Conservation (phyloP, 225 moss, liverwort and hornwort genomes). For the Pseudoscleropodium purum region DNA sequence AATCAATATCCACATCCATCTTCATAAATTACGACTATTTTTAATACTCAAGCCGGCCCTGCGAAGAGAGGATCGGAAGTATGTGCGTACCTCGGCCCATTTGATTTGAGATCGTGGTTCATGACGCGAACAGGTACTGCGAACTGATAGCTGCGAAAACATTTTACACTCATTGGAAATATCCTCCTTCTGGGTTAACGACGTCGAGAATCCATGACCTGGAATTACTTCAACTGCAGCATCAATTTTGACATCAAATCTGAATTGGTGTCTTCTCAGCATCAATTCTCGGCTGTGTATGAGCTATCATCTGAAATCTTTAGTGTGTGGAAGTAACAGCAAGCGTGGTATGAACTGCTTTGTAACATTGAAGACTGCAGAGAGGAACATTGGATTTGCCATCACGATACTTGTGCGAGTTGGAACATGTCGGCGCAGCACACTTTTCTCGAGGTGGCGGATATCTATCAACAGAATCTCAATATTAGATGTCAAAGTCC, state of each 20-base stretch:
- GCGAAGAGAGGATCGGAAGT: neutral
- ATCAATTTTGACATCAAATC: neutral
- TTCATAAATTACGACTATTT: neutral
- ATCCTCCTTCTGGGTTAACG: neutral
- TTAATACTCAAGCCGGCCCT: neutral
- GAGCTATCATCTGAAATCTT: neutral
- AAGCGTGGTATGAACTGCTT: constrained; percentile 26
- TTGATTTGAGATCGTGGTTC: neutral
- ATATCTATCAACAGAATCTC: constrained; percentile 27
- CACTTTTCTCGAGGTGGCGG: constrained; percentile 73
- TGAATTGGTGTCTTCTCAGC: no score
- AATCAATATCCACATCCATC: neutral
- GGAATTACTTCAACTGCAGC: neutral
- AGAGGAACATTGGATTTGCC: constrained; percentile 74
- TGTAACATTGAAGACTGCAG: constrained; percentile 88
- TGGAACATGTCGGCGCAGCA: constrained; percentile 71
- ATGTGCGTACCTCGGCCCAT: constrained; percentile 1
- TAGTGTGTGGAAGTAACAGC: constrained; percentile 25
- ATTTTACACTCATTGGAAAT: neutral
- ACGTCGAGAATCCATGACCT: neutral
- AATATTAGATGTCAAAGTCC: neutral
- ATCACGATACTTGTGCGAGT: constrained; percentile 67
- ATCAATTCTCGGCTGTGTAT: neutral
- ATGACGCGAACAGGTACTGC: neutral
- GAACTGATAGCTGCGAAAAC: neutral